Evolutionary conservation across 768 basidiomycete species (phyloP).

Genomic region (Bullera alba): DNA sequence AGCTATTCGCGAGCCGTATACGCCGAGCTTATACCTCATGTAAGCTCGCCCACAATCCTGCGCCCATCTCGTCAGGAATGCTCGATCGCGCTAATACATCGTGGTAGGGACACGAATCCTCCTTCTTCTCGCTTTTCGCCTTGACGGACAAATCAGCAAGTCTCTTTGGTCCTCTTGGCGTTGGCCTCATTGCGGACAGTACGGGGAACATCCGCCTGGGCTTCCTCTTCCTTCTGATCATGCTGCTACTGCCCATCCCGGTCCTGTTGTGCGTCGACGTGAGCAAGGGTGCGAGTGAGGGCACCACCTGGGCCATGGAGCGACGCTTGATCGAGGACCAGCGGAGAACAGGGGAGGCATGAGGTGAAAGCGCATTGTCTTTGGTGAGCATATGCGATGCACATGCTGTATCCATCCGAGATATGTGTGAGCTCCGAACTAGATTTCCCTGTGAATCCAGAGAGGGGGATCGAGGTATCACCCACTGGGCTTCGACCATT

Average conservation of each 20-base stretch:
- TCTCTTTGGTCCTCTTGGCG: conserved; percentile 82
- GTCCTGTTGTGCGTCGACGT: conserved; percentile 65
- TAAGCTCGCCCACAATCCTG: conserved; percentile 17
- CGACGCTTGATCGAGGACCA: too few species aligned
- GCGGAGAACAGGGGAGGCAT: too few species aligned
- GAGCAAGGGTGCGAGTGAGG: conserved; percentile 57
- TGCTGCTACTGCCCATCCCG: conserved; percentile 76
- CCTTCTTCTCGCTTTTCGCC: conserved; percentile 77
- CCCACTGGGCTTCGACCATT: too few species aligned
- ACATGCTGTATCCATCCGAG: too few species aligned
- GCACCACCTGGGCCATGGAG: conserved; percentile 43
- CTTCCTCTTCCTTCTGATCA: conserved; percentile 76
- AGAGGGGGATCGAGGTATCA: too few species aligned
- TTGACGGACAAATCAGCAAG: conserved; percentile 82
- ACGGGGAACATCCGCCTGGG: conserved; percentile 88
- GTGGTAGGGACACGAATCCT: conserved; percentile 77
- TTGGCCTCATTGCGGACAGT: conserved; percentile 76
- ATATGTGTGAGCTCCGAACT: too few species aligned
- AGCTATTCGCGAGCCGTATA: conserved; percentile 81
- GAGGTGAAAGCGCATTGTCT: too few species aligned
- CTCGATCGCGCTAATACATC: background rate
- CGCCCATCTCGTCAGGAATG: background rate
- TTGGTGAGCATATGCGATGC: too few species aligned
- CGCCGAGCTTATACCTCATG: conserved; percentile 72
- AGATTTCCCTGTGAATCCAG: too few species aligned